These are phyloP conservation scores for Curvularia sp. DNA, from an alignment of 2,329 filamentous ascomycete genomes.

Conservation along the genomic window DNA sequence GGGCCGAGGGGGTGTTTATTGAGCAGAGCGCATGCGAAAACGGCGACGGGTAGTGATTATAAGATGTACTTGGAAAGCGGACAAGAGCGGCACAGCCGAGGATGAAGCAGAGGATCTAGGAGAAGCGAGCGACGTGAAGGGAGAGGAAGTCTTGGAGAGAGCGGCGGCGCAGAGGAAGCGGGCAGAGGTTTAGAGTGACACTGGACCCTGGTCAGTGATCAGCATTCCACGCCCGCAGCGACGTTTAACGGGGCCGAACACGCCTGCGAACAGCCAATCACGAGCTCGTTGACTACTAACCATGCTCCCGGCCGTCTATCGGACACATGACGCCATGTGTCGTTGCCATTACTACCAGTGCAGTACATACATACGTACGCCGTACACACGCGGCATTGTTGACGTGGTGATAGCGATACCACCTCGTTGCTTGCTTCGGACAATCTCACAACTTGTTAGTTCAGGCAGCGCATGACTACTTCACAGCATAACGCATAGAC, in stretches of 20 bases:
- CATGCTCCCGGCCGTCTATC: background rate
- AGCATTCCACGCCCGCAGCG: conserved; percentile 20
- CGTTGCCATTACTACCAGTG: background rate
- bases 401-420: background rate
- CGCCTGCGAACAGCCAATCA: conserved; percentile 7
- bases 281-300: conserved; percentile 4
- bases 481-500: conserved; percentile 9
- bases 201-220: conserved; percentile 23
- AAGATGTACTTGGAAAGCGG: conserved; percentile 7
- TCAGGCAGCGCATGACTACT: background rate
- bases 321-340: conserved; percentile 7
- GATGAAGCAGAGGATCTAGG: conserved; percentile 8
- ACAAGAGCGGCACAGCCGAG: conserved; percentile 15
- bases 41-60: conserved; percentile 10
- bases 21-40: conserved; percentile 39
- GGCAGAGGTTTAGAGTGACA: conserved; percentile 16
- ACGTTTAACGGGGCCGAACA: conserved; percentile 12
- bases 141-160: conserved; percentile 1
- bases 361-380: background rate
- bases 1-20: conserved; percentile 25
- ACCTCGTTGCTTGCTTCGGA: background rate
- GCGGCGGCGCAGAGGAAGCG: conserved; percentile 7
- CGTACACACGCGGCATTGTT: background rate
- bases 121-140: conserved; percentile 40
- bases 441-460: no score